Conservation (phyloP, 306 rosid genomes). For the Ormosia emarginata region DNA sequence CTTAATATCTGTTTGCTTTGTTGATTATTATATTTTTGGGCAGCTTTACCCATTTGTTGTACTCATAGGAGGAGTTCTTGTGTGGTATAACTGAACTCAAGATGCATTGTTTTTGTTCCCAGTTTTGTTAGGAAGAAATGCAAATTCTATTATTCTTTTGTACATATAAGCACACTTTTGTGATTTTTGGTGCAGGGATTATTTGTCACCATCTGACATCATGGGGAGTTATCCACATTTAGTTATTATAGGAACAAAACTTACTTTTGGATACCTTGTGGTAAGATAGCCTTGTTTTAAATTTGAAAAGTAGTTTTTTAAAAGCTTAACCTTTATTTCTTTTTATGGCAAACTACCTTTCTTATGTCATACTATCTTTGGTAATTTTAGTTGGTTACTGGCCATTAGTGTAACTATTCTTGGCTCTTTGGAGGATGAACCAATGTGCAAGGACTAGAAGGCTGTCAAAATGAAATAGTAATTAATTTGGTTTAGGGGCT, state of each 20-base stretch:
- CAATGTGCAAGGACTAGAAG: neutral
- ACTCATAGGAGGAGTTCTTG: slow-evolving; percentile 71
- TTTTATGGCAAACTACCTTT: neutral
- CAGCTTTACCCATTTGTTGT: slow-evolving; percentile 83
- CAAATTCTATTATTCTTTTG: neutral
- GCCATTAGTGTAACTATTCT: neutral
- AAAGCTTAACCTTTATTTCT: neutral
- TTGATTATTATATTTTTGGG: slow-evolving; percentile 28
- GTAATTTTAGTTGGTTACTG: neutral
- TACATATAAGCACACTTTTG: neutral
- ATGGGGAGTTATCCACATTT: slow-evolving; percentile 71
- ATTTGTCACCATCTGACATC: slow-evolving; percentile 79
- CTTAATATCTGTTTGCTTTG: slow-evolving; percentile 10
- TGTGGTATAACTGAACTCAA: slow-evolving; percentile 63
- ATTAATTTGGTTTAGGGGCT: neutral
- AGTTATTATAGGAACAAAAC: slow-evolving; percentile 75
- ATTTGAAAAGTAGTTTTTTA: neutral
- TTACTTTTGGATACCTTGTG: slow-evolving; percentile 89
- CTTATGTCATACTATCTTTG: neutral
- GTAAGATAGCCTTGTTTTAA: slow-evolving; percentile 38
- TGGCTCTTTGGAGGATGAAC: neutral
- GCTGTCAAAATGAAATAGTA: neutral
- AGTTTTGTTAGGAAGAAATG: slow-evolving; percentile 10
- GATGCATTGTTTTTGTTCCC: neutral
- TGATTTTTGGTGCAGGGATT: slow-evolving; percentile 55